Percentiles rank a stretch among this genome's conserved stretches.
These are phyloP conservation scores for Lunularia cruciata DNA, from an alignment of 225 moss, liverwort and hornwort species.

Conservation along the genomic window DNA sequence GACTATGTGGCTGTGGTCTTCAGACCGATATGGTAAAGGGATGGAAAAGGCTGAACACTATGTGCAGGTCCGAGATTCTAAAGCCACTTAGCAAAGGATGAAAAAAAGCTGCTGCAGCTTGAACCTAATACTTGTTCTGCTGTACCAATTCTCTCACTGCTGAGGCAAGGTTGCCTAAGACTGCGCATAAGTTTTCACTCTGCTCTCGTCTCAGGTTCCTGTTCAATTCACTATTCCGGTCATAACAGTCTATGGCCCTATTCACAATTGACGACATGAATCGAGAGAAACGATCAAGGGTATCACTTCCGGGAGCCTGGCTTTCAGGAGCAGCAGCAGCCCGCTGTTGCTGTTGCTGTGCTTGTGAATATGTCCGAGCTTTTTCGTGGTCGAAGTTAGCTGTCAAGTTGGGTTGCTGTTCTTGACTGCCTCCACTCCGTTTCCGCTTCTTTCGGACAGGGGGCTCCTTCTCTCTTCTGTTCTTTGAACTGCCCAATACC, in stretches of 20 bases:
- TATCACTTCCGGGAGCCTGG: slow-evolving; percentile 28
- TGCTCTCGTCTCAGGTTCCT: slow-evolving; percentile 39
- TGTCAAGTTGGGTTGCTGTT: not conserved
- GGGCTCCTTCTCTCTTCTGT: not conserved
- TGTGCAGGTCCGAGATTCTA: not conserved
- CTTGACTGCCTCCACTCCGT: slow-evolving; percentile 2
- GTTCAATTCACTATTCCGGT: slow-evolving; percentile 45
- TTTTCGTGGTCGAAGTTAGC: not conserved
- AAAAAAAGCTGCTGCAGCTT: not conserved
- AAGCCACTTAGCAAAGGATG: not conserved
- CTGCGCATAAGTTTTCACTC: slow-evolving; percentile 41
- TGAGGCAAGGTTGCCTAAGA: slow-evolving; percentile 41
- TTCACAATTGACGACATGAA: slow-evolving; percentile 41
- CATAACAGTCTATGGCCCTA: slow-evolving; percentile 37
- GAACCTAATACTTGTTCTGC: not conserved
- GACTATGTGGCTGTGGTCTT: not conserved
- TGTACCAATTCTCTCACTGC: slow-evolving; percentile 43
- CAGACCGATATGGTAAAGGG: not conserved
- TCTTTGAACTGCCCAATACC: not conserved
- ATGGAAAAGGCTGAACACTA: not conserved
- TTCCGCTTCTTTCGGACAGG: slow-evolving; percentile 1
- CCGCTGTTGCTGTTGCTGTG: too few species aligned
- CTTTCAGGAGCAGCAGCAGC: not conserved
- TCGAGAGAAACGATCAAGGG: slow-evolving; percentile 30
- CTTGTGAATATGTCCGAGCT: slow-evolving; percentile 13